Percentiles rank a stretch among this genome's conserved stretches.
Conservation (phyloP, 371 early-diverging fungal species). For the Thermomucor indicae-seudaticae region DNA sequence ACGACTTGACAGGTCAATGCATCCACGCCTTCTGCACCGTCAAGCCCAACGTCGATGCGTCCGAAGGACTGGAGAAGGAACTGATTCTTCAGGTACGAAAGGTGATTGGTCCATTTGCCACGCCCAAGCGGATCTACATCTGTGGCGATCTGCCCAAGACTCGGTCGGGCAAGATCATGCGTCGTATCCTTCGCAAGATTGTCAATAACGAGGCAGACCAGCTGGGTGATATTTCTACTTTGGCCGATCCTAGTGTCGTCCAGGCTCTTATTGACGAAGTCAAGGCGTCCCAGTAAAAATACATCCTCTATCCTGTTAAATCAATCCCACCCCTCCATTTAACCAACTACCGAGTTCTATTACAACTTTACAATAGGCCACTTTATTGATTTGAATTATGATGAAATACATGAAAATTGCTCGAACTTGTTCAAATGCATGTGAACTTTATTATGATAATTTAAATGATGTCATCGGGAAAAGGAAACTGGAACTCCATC, state of each 20-base stretch:
- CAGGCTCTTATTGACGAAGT: slow-evolving; percentile 7
- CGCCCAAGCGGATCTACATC: slow-evolving; percentile 84
- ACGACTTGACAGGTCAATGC: slow-evolving; percentile 91
- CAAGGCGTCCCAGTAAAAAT: too few relatives aligned
- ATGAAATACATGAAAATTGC: too few relatives aligned
- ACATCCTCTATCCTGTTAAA: too few relatives aligned
- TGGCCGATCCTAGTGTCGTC: slow-evolving; percentile 69
- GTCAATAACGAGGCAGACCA: slow-evolving; percentile 80
- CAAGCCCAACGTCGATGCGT: slow-evolving; percentile 45
- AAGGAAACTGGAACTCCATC: too few relatives aligned
- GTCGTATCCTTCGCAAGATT: slow-evolving; percentile 91
- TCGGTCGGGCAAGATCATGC: slow-evolving; percentile 95
- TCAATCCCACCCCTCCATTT: too few relatives aligned
- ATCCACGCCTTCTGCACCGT: slow-evolving; percentile 75
- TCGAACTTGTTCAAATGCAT: too few relatives aligned
- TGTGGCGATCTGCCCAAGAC: slow-evolving; percentile 96
- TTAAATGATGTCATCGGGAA: too few relatives aligned
- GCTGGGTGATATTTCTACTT: slow-evolving; percentile 85
- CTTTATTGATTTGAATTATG: too few relatives aligned
- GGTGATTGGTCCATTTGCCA: slow-evolving; percentile 92
- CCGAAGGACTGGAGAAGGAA: slow-evolving; percentile 52
- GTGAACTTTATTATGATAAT: too few relatives aligned
- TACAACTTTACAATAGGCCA: too few relatives aligned
- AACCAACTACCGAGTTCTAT: too few relatives aligned
- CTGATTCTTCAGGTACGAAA: slow-evolving; percentile 78